Percentiles rank a stretch among this genome's conserved stretches.
Conservation (phyloP, 108 stramenopile species). For the Conticribra weissflogii region DNA sequence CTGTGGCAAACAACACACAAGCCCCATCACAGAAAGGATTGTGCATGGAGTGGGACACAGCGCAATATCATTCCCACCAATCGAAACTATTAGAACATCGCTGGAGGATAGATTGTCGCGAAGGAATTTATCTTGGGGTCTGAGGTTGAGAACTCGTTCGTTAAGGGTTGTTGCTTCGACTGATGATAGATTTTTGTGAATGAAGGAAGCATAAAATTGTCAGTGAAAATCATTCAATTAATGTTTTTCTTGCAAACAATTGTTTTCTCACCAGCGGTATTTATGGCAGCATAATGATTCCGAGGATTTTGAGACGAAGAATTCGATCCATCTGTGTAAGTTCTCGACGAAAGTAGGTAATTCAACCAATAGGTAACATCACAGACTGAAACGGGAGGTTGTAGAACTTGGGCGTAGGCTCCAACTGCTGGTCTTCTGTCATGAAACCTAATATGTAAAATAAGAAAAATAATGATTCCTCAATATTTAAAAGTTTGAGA, state of each 20-base stretch:
- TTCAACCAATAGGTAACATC: slow-evolving; percentile 90
- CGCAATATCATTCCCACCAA: slow-evolving; percentile 92
- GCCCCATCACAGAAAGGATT: slow-evolving; percentile 55
- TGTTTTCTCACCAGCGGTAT: slow-evolving; percentile 54
- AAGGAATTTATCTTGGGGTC: slow-evolving; percentile 79
- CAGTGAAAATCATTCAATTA: not conserved
- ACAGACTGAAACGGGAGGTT: slow-evolving; percentile 61
- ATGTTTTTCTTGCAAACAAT: not conserved
- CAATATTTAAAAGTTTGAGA: not conserved
- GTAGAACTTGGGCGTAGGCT: slow-evolving; percentile 53
- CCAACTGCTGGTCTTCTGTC: slow-evolving; percentile 59
- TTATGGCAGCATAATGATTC: slow-evolving; percentile 70
- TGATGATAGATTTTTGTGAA: no score
- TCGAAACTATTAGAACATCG: slow-evolving; percentile 79
- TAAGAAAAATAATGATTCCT: not conserved
- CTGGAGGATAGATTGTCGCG: slow-evolving; percentile 72
- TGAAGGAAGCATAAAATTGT: no score
- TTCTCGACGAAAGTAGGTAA: slow-evolving; percentile 19
- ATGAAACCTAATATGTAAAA: slow-evolving; percentile 42
- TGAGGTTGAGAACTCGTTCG: slow-evolving; percentile 53
- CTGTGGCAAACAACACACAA: slow-evolving; percentile 66
- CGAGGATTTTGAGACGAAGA: no score
- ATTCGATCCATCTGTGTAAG: no score
- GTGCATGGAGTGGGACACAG: slow-evolving; percentile 78
- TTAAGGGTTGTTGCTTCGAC: slow-evolving; percentile 85